These are phyloP conservation scores for Taiozyma sp. DNA, from an alignment of 1,139 yeast species.

Conservation along the genomic window DNA sequence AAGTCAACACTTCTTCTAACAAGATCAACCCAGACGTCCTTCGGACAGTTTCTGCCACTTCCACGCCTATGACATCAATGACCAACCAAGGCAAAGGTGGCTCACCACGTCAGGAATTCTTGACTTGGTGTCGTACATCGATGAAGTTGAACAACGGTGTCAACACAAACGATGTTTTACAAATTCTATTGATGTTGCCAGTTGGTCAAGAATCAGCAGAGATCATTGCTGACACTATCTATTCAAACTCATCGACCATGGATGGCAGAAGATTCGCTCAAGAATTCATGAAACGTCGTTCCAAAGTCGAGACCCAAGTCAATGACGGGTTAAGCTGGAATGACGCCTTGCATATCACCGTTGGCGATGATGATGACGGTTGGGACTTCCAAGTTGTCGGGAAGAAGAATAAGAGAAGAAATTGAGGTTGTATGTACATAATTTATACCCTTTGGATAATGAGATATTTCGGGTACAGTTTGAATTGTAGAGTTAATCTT, in stretches of 20 bases:
- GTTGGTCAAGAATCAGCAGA: constrained; percentile 65
- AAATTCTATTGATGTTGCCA: constrained; percentile 79
- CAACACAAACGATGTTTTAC: constrained; percentile 68
- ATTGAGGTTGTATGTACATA: constrained; percentile 9
- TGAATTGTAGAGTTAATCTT: not conserved
- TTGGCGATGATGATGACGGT: constrained; percentile 63
- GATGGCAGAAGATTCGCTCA: constrained; percentile 93
- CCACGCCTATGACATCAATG: constrained; percentile 26
- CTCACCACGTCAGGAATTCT: constrained; percentile 57
- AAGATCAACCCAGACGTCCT: constrained; percentile 39
- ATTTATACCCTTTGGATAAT: too few species aligned
- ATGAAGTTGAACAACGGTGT: constrained; percentile 75
- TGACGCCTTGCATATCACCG: constrained; percentile 49
- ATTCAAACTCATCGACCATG: constrained; percentile 86
- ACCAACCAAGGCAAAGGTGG: constrained; percentile 20
- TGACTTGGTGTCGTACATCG: constrained; percentile 80
- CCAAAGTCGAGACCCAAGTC: constrained; percentile 58
- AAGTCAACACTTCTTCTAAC: constrained; percentile 6
- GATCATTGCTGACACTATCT: constrained; percentile 89
- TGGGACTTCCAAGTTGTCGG: constrained; percentile 76
- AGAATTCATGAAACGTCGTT: constrained; percentile 80
- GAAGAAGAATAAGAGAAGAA: constrained; percentile 53
- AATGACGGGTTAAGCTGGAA: constrained; percentile 63
- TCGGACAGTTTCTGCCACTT: constrained; percentile 40
- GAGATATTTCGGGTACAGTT: not conserved